A percentile compares a stretch with the other conserved stretches of the same genome.
These are phyloP conservation scores for Dissophora globulifera DNA, from an alignment of 192 early-diverging fungal species.

Conservation along the genomic window DNA sequence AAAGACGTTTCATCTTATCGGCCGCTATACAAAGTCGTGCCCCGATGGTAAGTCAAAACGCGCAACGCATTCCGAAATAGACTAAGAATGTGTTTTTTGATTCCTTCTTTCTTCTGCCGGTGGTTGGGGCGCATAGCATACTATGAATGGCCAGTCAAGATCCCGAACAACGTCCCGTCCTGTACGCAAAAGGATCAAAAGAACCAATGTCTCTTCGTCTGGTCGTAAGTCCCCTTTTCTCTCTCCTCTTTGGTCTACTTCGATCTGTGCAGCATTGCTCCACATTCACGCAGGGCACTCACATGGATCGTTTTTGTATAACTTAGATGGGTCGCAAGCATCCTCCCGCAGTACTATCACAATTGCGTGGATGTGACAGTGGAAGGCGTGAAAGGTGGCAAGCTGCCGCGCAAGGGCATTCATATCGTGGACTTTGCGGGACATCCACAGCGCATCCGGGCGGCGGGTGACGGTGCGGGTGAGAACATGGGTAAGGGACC, in stretches of 20 bases:
- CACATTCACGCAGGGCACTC: constrained; percentile 2
- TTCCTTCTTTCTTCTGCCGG: no score
- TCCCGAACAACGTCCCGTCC: constrained; percentile 48
- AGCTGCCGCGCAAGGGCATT: constrained; percentile 27
- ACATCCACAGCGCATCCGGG: neutral
- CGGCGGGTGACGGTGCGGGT: constrained; percentile 13
- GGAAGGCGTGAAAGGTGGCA: constrained; percentile 50
- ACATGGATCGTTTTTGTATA: constrained; percentile 13
- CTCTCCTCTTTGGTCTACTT: no score
- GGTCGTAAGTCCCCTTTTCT: no score
- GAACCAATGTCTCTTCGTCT: constrained; percentile 56
- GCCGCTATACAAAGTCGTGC: constrained; percentile 46
- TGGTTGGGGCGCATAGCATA: no score
- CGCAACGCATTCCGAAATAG: no score
- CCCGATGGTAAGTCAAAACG: constrained; percentile 56
- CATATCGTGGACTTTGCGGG: constrained; percentile 30
- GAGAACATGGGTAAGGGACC: constrained; percentile 22
- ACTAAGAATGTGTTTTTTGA: no score
- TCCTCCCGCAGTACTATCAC: constrained; percentile 81
- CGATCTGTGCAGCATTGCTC: neutral
- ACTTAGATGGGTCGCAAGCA: constrained; percentile 78
- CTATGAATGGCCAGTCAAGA: constrained; percentile 52
- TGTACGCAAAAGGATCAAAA: constrained; percentile 42
- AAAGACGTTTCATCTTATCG: constrained; percentile 59
- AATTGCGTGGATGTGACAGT: constrained; percentile 78